phyloP scores from a whole-genome alignment of 78 protist species.

The Creolimax fragrantissima region DNA sequence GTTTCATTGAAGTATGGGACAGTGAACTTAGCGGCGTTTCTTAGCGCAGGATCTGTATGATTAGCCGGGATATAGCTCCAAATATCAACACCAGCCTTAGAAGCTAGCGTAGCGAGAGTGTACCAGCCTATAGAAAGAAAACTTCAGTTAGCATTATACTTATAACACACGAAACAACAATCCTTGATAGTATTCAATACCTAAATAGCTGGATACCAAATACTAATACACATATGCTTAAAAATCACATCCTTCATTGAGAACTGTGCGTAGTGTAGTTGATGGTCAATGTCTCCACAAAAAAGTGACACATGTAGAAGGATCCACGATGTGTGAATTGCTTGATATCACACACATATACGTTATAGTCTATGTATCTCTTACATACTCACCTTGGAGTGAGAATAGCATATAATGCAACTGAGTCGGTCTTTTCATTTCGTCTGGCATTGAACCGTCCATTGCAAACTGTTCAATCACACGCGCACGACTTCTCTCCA shows the following conservation, averaged over 20 bases:
- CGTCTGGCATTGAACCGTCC: slow-evolving; percentile 14
- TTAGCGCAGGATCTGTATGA: background rate
- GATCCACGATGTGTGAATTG: too few species aligned
- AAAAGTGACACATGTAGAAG: too few species aligned
- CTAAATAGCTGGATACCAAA: too few species aligned
- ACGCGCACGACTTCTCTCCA: slow-evolving; percentile 9
- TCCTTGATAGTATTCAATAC: too few species aligned
- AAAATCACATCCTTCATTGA: too few species aligned
- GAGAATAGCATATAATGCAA: slow-evolving; percentile 23
- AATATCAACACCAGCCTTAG: background rate
- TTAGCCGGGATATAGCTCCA: background rate
- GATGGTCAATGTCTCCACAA: too few species aligned
- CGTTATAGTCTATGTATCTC: too few species aligned
- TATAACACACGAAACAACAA: too few species aligned
- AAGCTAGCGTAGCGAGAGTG: slow-evolving; percentile 2
- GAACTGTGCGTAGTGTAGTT: too few species aligned
- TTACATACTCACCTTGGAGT: slow-evolving; percentile 22
- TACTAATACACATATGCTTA: too few species aligned
- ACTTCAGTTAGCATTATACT: too few species aligned
- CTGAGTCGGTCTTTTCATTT: slow-evolving; percentile 10
- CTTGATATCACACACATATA: too few species aligned
- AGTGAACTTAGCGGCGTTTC: background rate
- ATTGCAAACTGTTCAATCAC: slow-evolving; percentile 3
- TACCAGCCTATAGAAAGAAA: background rate
- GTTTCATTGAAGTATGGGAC: slow-evolving; percentile 28